Conservation (phyloP, 1,284 basidiomycete species). For the Stygiomarasmius scandens region DNA sequence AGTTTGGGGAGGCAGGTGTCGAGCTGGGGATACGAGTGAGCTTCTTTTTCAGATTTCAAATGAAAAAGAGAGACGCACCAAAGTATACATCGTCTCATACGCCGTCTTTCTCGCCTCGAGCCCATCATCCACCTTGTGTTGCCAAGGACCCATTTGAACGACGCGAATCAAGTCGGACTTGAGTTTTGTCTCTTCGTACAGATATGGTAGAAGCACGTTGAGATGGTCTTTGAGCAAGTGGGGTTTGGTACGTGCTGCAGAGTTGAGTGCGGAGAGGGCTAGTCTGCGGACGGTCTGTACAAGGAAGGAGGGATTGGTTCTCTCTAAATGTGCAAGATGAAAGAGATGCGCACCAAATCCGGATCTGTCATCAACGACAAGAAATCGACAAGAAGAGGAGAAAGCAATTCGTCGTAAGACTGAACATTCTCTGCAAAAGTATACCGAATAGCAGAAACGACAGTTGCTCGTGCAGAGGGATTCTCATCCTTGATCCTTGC, state of each 20-base stretch:
- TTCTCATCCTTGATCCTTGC: constrained; percentile 70
- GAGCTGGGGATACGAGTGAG: constrained; percentile 50
- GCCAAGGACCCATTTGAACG: constrained; percentile 99
- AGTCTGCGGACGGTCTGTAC: constrained; percentile 84
- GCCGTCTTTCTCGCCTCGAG: constrained; percentile 94
- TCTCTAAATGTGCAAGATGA: too few relatives aligned
- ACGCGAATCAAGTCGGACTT: constrained; percentile 86
- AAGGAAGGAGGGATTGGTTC: too few relatives aligned
- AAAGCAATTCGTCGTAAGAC: constrained; percentile 87
- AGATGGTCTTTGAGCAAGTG: constrained; percentile 89
- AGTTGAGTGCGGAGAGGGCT: constrained; percentile 88
- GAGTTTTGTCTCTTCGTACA: constrained; percentile 86
- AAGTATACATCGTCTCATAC: constrained; percentile 96
- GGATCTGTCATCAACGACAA: constrained; percentile 83
- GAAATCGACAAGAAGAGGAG: constrained; percentile 88
- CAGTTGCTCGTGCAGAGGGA: constrained; percentile 81
- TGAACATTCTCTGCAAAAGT: constrained; percentile 89
- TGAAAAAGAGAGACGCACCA: constrained; percentile 54
- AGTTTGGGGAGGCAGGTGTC: constrained; percentile 89
- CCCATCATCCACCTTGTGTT: constrained; percentile 92
- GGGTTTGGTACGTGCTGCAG: constrained; percentile 93
- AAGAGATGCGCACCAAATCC: constrained; percentile 77
- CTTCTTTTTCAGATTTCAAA: too few relatives aligned
- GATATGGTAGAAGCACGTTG: constrained; percentile 70
- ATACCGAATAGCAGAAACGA: constrained; percentile 93